Evolutionary conservation across 108 stramenopile species (phyloP), one percentile per base, ranked within the genome.

Genomic region (Cyclotella cryptica): DNA sequence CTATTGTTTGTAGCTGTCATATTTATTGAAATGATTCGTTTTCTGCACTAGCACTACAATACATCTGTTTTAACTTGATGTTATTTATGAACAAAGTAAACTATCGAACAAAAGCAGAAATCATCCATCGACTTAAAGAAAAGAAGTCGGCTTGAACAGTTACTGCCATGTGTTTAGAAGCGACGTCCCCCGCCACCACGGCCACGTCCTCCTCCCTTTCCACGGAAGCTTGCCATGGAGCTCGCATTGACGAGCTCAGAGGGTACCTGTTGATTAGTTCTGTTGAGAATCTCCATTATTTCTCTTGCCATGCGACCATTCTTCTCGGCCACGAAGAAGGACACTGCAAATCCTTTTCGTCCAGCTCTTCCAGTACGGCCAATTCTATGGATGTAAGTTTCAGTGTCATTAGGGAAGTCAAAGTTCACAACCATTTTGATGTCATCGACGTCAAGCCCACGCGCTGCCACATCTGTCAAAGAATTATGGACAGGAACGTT

Each of bases 321-420:
- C 88, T 98, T 98, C 29, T 91, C 92, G 7, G 91, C 77, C 45
- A 99, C 96, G 74, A 96, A 96, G 79, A 99, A 98, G 44, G 95
- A 94, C 14, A 99, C 90, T 10, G 99, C 94, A 28, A 84, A 75
- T n/a, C 99, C 77, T 70, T 96, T 98, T 63, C 97, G 97, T 0
- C 98, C 98, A 21, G 98, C 99, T 66, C 99, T 96, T 0, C 98
- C 99, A 15, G 98, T 98, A 84, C 99, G 98, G 6, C 61, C 61
- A 62, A 62, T 62, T 2, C 67, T 2, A 17, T 91, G 90, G 61
- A 94, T 85, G 76, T 96, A 98, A 57, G 70, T 87, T 67, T 95
- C 95, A 65, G 90, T 91, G 75, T 92, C 93, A 54, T 88, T 90
- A 41, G 96, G 92, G 59, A 97, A 91, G 82, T 97, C 96, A 70